phyloP scores from a whole-genome alignment of 495 filamentous ascomycete species.

The Hypomontagnella submonticulosa region DNA sequence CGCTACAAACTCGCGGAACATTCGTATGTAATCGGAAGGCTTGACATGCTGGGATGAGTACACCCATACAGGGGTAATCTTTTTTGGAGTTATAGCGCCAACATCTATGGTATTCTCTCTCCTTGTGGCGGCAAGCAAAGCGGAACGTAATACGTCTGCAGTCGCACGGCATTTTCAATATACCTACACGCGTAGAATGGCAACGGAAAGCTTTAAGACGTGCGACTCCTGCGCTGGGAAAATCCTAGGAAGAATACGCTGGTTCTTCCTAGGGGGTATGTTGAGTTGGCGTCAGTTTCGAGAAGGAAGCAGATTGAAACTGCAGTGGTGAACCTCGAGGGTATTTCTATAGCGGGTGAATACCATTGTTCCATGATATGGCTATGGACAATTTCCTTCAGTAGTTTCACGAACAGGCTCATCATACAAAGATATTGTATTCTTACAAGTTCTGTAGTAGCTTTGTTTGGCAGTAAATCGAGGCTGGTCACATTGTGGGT shows the following conservation, averaged over 20 bases:
- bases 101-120: slow-evolving; percentile 28
- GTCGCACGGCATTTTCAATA: slow-evolving; percentile 29
- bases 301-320: neutral
- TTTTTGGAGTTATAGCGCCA: slow-evolving; percentile 24
- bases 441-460: neutral
- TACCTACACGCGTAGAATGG: slow-evolving; percentile 9
- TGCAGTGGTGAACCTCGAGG: neutral
- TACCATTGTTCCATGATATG: slow-evolving; percentile 15
- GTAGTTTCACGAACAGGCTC: neutral
- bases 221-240: slow-evolving; percentile 9
- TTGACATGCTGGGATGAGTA: slow-evolving; percentile 11
- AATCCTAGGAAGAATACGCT: slow-evolving; percentile 1
- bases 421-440: slow-evolving; percentile 18
- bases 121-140: slow-evolving; percentile 42
- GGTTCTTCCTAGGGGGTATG: neutral
- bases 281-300: neutral
- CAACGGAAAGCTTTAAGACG: neutral
- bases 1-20: slow-evolving; percentile 21
- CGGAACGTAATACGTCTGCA: slow-evolving; percentile 34
- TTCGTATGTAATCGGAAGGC: neutral
- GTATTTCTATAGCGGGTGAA: slow-evolving; percentile 22
- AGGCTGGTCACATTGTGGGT: neutral
- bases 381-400: neutral
- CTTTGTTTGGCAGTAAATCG: slow-evolving; percentile 10
- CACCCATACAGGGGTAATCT: slow-evolving; percentile 11